phyloP scores from a whole-genome alignment of 2,329 filamentous ascomycete species.

The Endoconidiophora polonica region DNA sequence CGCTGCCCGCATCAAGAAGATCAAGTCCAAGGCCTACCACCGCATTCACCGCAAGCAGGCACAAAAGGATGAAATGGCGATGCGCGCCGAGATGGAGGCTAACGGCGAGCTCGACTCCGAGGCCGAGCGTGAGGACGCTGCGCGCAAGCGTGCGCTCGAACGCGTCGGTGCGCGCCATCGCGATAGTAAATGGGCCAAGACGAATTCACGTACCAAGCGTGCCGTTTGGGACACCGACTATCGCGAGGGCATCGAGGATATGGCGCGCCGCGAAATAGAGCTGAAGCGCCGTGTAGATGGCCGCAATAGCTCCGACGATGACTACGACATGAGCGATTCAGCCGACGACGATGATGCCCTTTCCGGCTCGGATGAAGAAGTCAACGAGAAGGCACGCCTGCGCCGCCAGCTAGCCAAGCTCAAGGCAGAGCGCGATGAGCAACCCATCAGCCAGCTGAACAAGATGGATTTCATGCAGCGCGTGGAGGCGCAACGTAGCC shows the following conservation, averaged over 20 bases:
- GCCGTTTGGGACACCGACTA: constrained; percentile 83
- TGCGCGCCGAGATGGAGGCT: constrained; percentile 35
- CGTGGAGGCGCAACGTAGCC: constrained; percentile 61
- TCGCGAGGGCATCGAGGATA: constrained; percentile 58
- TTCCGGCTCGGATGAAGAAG: constrained; percentile 22
- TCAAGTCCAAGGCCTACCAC: constrained; percentile 92
- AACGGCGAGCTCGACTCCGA: constrained; percentile 47
- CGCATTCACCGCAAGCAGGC: constrained; percentile 71
- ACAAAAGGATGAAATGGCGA: constrained; percentile 35
- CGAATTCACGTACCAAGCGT: constrained; percentile 59
- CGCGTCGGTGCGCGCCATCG: constrained; percentile 72
- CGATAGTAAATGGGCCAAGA: constrained; percentile 86
- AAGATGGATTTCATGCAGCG: constrained; percentile 91
- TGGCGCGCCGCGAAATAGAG: constrained; percentile 70
- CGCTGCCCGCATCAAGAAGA: constrained; percentile 90
- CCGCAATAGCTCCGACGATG: constrained; percentile 31
- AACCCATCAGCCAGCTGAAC: constrained; percentile 50
- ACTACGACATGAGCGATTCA: constrained; percentile 36
- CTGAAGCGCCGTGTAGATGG: constrained; percentile 65
- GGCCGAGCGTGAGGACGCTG: constrained; percentile 45
- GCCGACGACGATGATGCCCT: constrained; percentile 34
- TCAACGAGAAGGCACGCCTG: constrained; percentile 30
- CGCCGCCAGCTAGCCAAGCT: constrained; percentile 29
- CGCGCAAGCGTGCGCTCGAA: constrained; percentile 65
- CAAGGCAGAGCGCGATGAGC: constrained; percentile 28